A percentile compares a stretch with the other conserved stretches of the same genome.
Evolutionary conservation across 2,329 filamentous ascomycete species (phyloP).

Genomic region (Emergomyces africanus): DNA sequence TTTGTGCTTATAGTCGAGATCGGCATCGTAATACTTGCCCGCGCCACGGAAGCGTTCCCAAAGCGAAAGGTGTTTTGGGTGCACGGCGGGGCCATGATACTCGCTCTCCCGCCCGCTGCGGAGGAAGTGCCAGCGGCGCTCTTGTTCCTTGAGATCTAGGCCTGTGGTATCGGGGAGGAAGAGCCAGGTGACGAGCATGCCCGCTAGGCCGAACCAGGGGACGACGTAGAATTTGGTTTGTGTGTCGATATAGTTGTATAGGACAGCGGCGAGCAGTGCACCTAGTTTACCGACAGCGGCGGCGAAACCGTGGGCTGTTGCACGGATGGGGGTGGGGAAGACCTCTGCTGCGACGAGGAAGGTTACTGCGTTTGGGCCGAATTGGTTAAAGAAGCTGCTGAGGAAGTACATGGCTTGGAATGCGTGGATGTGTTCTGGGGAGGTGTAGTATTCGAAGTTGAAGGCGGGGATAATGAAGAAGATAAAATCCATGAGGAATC

Average conservation of each 20-base stretch:
- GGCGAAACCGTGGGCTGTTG: conserved; percentile 89
- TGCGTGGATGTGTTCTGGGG: conserved; percentile 55
- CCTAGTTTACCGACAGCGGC: conserved; percentile 82
- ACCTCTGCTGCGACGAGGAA: conserved; percentile 95
- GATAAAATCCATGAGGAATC: conserved; percentile 86
- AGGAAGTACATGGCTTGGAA: conserved; percentile 99
- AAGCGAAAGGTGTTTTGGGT: conserved; percentile 73
- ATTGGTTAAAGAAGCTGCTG: conserved; percentile 98
- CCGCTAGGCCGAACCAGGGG: conserved; percentile 85
- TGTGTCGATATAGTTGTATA: conserved; percentile 89
- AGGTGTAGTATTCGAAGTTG: conserved; percentile 72
- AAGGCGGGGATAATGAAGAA: conserved; percentile 88
- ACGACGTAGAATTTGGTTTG: conserved; percentile 82
- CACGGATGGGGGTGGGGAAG: conserved; percentile 88
- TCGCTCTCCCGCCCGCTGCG: conserved; percentile 62
- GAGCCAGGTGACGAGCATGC: conserved; percentile 67
- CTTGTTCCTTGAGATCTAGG: conserved; percentile 92
- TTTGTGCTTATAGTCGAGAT: conserved; percentile 70
- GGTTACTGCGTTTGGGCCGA: conserved; percentile 89
- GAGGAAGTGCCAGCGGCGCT: conserved; percentile 84
- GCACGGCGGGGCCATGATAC: conserved; percentile 88
- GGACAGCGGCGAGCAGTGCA: conserved; percentile 70
- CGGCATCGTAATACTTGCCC: conserved; percentile 71
- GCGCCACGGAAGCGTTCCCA: conserved; percentile 75
- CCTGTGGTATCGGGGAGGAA: conserved; percentile 97